These are phyloP conservation scores for Kingdonia uniflora DNA, from an alignment of 164 flowering plant species.

Conservation along the genomic window DNA sequence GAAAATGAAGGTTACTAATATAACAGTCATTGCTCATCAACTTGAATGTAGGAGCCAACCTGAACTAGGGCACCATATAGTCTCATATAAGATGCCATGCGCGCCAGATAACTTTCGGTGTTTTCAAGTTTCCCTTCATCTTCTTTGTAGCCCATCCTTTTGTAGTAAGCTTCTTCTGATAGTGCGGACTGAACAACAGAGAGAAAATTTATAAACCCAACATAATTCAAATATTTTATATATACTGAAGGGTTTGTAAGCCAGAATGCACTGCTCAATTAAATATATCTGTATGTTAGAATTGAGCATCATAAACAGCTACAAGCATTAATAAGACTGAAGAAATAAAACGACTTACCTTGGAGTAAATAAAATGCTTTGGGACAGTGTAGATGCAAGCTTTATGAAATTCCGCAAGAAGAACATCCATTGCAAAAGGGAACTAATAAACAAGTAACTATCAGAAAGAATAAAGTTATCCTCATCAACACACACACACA, in stretches of 20 bases:
- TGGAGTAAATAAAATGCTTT: conserved; percentile 57
- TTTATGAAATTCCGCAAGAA: conserved; percentile 76
- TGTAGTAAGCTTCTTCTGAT: conserved; percentile 51
- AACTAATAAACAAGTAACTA: conserved; percentile 29
- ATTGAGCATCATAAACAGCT: not conserved
- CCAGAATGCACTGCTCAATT: too few species aligned
- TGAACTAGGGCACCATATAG: conserved; percentile 82
- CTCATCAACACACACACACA: too few species aligned
- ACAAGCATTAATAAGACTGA: not conserved
- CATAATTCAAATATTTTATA: too few species aligned
- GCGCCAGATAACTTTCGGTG: conserved; percentile 33
- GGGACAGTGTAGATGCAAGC: conserved; percentile 92
- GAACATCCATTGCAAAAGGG: conserved; percentile 66
- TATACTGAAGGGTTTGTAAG: too few species aligned
- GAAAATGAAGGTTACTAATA: too few species aligned
- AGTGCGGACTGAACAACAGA: conserved; percentile 38
- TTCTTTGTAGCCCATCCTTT: conserved; percentile 55
- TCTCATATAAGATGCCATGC: conserved; percentile 52
- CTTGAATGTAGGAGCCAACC: conserved; percentile 29
- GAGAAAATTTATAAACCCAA: not conserved
- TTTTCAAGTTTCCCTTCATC: conserved; percentile 63
- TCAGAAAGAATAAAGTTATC: not conserved
- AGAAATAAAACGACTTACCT: conserved; percentile 27
- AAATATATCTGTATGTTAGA: too few species aligned
- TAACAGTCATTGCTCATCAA: not conserved